Conservation (phyloP, 75 land plant genomes). For the Sequoiadendron giganteum region DNA sequence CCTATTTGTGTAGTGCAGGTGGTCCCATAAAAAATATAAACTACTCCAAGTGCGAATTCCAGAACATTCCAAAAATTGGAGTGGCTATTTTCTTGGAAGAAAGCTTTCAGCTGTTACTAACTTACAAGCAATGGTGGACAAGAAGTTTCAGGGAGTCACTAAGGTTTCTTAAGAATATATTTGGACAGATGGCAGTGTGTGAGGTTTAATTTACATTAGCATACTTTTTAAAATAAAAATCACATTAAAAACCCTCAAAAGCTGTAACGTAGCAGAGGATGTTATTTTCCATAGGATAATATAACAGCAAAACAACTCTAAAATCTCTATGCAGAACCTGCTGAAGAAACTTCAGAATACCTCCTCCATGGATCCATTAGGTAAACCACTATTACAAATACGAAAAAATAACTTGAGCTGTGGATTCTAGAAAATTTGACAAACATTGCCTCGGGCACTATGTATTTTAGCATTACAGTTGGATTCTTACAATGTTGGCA, state of each 20-base stretch:
- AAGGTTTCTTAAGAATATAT: too few relatives aligned
- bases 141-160: neutral
- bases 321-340: neutral
- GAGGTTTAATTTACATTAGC: neutral
- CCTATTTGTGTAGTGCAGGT: neutral
- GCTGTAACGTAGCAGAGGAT: neutral
- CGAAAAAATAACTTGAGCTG: neutral
- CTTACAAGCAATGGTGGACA: neutral
- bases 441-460: neutral
- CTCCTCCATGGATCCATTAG: neutral
- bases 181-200: neutral
- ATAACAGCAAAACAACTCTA: neutral
- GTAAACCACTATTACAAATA: neutral
- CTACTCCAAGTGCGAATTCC: neutral
- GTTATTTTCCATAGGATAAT: neutral
- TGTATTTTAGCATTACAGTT: neutral
- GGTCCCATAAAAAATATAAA: neutral
- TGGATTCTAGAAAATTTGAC: neutral
- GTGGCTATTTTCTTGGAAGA: neutral
- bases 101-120: neutral
- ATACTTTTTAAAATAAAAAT: neutral
- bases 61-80: neutral
- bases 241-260: neutral
- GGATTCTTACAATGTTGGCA: conserved; percentile 67
- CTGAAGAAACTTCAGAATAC: neutral